Evolutionary conservation across 2,329 filamentous ascomycete species (phyloP).

Genomic region (Grosmannia serpens): DNA sequence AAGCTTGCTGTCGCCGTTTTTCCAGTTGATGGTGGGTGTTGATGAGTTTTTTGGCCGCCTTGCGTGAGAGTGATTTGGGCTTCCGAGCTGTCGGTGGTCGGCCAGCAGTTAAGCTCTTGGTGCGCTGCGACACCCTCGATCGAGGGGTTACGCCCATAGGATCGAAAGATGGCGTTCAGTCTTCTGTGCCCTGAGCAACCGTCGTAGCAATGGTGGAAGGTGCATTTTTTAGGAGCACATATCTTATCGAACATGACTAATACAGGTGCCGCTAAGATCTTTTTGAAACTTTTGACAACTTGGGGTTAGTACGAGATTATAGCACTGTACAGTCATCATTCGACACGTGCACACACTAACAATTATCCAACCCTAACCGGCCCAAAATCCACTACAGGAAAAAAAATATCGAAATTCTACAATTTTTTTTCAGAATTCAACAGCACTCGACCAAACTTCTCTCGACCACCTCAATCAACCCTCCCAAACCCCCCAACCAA

Average conservation of each 20-base stretch:
- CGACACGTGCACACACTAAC: not conserved
- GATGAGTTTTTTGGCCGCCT: slow-evolving; percentile 52
- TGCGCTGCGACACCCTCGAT: slow-evolving; percentile 1
- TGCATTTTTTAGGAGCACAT: not conserved
- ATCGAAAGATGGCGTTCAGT: not conserved
- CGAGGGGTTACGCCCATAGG: not conserved
- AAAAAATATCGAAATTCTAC: slow-evolving; percentile 1
- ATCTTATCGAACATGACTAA: not conserved
- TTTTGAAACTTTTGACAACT: not conserved
- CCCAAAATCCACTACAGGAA: not conserved
- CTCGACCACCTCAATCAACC: slow-evolving; percentile 6
- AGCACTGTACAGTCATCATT: not conserved
- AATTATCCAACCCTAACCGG: slow-evolving; percentile 1
- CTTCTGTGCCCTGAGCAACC: not conserved
- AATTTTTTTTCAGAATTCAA: not conserved
- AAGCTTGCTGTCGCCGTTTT: slow-evolving; percentile 47
- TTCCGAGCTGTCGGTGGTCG: slow-evolving; percentile 45
- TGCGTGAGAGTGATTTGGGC: slow-evolving; percentile 49
- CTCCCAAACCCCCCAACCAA: slow-evolving; percentile 8
- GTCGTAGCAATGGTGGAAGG: too few species aligned
- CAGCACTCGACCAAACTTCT: slow-evolving; percentile 1
- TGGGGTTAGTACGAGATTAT: not conserved
- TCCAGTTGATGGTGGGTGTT: slow-evolving; percentile 54
- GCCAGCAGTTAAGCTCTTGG: slow-evolving; percentile 37
- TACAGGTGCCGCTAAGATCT: not conserved